Base-by-base conservation (phyloP, 331 rosid genomes). In the Quercus tomentella region DNA sequence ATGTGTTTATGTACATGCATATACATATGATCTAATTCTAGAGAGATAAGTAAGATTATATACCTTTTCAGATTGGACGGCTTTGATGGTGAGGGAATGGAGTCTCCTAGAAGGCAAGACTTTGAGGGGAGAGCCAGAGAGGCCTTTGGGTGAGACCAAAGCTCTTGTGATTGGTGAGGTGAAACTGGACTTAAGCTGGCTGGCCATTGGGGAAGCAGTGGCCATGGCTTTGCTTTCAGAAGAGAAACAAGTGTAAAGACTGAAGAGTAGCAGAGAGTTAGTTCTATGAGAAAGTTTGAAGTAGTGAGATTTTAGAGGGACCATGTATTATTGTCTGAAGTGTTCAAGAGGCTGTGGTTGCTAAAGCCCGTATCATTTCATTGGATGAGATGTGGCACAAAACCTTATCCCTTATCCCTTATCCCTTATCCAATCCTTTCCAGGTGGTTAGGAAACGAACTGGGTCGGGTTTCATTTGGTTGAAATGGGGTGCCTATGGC, bases 111-210 rank as follows among this genome's bases (percentile, higher is more conserved):
- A 69, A 30, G 91, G 88, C 15, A 85, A 45, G 58, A 76, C 77
- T 18, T 80, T 82, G 41, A 91, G 88, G 3, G 97, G 85, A n/a
- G 97, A 86, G 74, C 92, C 76, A 41, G 88, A 84, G 76, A 91
- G 91, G 51, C 94, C 97, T 84, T 81, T 95, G 62, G 99, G 98
- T 7, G 90, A 63, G 54, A 88, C 72, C 25, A 92, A 84, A 79
- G 88, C 84, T 82, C 88, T 88, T 5, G 92, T 23, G 77, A 72
- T 72, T 8, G 89, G 84, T 12, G 90, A 84, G 72, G 89, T 86
- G 88, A 95, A 95, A 87, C 68, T 80, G 73, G 97, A 91, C 79
- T 87, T 91, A 76, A 95, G 96, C 56, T 92, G 98, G 89, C 94
- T 92, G 4, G 90, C 97, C 91, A 95, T 91, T 79, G 99, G 92